Conservation (phyloP, 805 yeast genomes). For the Metschnikowia noctiluminum region DNA sequence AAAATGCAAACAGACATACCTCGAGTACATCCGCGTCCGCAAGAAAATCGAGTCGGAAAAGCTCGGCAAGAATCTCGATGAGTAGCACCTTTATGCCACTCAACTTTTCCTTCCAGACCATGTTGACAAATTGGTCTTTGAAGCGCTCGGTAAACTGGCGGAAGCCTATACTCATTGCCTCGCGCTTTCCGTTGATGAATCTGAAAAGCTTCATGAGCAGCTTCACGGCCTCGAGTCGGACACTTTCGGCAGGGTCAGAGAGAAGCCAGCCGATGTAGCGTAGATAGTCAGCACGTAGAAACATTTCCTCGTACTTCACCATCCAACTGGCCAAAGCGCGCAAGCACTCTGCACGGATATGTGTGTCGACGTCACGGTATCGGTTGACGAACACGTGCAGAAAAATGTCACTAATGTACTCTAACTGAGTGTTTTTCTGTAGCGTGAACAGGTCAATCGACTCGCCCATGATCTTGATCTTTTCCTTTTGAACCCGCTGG, state of each 20-base stretch:
- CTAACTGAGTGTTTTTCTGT: conserved; percentile 53
- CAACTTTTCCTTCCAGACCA: conserved; percentile 47
- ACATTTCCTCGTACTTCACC: conserved; percentile 63
- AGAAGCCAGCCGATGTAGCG: conserved; percentile 83
- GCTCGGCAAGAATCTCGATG: conserved; percentile 49
- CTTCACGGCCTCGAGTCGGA: conserved; percentile 62
- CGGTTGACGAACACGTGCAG: conserved; percentile 69
- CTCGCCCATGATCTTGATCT: conserved; percentile 44
- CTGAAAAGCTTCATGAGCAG: conserved; percentile 50
- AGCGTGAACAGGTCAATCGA: conserved; percentile 35
- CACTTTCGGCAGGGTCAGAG: conserved; percentile 62
- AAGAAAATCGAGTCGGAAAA: conserved; percentile 59
- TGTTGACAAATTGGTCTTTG: conserved; percentile 60
- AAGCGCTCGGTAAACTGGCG: conserved; percentile 78
- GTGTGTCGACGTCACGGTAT: conserved; percentile 74
- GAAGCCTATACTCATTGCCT: conserved; percentile 52
- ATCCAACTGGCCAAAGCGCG: conserved; percentile 67
- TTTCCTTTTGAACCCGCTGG: conserved; percentile 32
- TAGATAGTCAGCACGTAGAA: conserved; percentile 65
- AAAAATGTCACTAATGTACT: conserved; percentile 60
- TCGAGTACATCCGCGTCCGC: conserved; percentile 49
- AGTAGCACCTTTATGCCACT: conserved; percentile 50
- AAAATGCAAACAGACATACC: conserved; percentile 21
- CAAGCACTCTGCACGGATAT: conserved; percentile 69
- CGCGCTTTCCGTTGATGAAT: conserved; percentile 17